phyloP scores from a whole-genome alignment of 2,329 filamentous ascomycete genomes.

The Monosporascus sp. region DNA sequence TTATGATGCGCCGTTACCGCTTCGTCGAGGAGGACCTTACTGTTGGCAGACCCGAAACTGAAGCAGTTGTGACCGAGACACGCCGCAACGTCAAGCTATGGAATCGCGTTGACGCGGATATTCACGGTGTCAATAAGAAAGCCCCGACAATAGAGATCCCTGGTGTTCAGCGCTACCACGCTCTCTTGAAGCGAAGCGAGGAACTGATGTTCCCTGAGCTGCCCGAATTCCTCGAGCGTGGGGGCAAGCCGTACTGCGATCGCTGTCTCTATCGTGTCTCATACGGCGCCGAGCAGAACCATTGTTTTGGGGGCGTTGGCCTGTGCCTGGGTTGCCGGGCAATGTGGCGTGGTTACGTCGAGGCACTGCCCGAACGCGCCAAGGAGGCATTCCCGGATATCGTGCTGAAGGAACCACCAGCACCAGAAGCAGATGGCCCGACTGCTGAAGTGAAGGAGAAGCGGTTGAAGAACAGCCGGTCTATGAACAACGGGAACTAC shows the following conservation, averaged over 20 bases:
- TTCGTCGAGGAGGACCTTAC: slow-evolving; percentile 27
- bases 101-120: slow-evolving; percentile 19
- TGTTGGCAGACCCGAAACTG: slow-evolving; percentile 21
- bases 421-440: too few relatives aligned
- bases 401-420: too few relatives aligned
- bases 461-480: too few relatives aligned
- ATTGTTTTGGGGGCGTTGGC: slow-evolving; percentile 11
- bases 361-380: not conserved
- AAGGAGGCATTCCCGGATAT: not conserved
- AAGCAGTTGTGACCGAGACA: slow-evolving; percentile 15
- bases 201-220: slow-evolving; percentile 13
- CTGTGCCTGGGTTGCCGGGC: slow-evolving; percentile 5
- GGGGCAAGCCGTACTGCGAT: slow-evolving; percentile 4
- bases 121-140: not conserved
- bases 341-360: slow-evolving; percentile 1
- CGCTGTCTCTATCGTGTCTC: slow-evolving; percentile 4
- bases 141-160: not conserved
- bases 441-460: too few relatives aligned
- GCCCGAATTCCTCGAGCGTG: slow-evolving; percentile 5
- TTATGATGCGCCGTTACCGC: slow-evolving; percentile 29
- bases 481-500: too few relatives aligned
- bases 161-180: slow-evolving; percentile 4
- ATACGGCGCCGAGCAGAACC: slow-evolving; percentile 6
- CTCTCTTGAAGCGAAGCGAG: slow-evolving; percentile 4
- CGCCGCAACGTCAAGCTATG: slow-evolving; percentile 26